Conservation (phyloP, 83 land plant species). For the Larix sibirica region DNA sequence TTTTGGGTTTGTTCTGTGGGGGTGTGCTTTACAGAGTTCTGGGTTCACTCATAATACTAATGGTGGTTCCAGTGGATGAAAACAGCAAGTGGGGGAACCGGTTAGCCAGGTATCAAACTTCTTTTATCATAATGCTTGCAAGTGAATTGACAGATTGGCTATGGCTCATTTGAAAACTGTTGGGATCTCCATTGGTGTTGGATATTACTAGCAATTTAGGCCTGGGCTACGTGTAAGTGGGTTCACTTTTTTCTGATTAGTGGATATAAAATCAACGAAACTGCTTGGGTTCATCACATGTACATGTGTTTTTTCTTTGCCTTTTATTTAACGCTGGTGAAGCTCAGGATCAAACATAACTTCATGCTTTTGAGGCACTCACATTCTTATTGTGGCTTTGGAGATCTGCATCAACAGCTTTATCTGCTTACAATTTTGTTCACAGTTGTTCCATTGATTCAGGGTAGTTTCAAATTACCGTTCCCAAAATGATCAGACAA, state of each 20-base stretch:
- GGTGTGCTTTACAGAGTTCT: constrained; percentile 36
- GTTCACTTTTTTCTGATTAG: neutral
- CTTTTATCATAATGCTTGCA: no score
- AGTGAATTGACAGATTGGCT: neutral
- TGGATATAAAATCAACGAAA: neutral
- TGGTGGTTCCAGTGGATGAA: constrained; percentile 45
- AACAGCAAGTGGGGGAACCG: constrained; percentile 28
- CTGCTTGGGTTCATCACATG: neutral
- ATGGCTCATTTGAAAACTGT: neutral
- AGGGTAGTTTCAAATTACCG: neutral
- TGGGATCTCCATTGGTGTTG: neutral
- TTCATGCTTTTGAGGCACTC: no score
- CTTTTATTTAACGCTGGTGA: no score
- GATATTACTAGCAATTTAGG: constrained; percentile 9
- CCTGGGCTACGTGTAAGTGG: neutral
- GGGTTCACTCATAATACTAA: constrained; percentile 34
- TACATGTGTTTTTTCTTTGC: neutral
- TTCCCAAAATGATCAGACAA: neutral
- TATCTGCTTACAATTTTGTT: neutral
- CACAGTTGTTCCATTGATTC: neutral
- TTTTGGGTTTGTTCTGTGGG: neutral
- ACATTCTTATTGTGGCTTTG: no score
- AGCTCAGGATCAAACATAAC: no score
- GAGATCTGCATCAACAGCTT: neutral
- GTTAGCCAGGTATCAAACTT: constrained; percentile 35